phyloP scores from a whole-genome alignment of 2,329 filamentous ascomycete species.

The Aspergillus aculeatus region DNA sequence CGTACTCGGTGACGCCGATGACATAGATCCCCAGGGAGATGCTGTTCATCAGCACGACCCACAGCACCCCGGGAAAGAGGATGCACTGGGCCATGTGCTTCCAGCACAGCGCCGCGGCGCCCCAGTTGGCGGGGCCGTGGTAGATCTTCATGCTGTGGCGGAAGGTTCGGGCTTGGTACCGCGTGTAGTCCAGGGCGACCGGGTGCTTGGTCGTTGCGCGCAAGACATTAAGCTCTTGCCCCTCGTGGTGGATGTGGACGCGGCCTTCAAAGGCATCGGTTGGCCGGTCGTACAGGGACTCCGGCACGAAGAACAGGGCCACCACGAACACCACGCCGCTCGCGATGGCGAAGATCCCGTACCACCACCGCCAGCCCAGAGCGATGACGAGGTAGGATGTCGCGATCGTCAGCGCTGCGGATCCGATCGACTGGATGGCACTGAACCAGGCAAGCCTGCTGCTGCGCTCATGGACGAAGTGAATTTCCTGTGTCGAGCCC shows the following conservation, averaged over 20 bases:
- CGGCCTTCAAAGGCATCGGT: conserved; percentile 4
- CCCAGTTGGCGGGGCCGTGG: conserved; percentile 2
- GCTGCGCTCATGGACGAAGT: conserved; percentile 14
- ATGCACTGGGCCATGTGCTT: conserved; percentile 14
- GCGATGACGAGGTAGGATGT: conserved; percentile 13
- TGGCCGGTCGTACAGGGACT: conserved; percentile 6
- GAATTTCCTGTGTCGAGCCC: conserved; percentile 8
- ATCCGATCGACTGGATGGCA: conserved; percentile 11
- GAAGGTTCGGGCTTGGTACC: conserved; percentile 8
- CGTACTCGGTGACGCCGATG: conserved; percentile 10
- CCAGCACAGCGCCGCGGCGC: conserved; percentile 8
- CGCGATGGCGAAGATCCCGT: conserved; percentile 13
- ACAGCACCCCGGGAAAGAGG: conserved; percentile 12
- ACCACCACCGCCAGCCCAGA: conserved; percentile 17
- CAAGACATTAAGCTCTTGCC: neutral
- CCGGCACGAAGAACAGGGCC: conserved; percentile 3
- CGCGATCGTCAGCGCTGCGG: conserved; percentile 7
- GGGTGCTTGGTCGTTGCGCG: conserved; percentile 3
- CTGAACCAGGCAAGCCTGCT: conserved; percentile 14
- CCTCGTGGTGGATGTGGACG: neutral
- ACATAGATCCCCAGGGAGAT: conserved; percentile 14
- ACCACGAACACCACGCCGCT: conserved; percentile 4
- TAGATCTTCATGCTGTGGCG: neutral
- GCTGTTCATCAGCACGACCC: conserved; percentile 13
- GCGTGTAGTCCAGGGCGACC: neutral